Evolutionary conservation across 1,284 basidiomycete genomes (phyloP), one percentile per base, ranked within the genome.

Genomic region (Singerocomus inundabilis): DNA sequence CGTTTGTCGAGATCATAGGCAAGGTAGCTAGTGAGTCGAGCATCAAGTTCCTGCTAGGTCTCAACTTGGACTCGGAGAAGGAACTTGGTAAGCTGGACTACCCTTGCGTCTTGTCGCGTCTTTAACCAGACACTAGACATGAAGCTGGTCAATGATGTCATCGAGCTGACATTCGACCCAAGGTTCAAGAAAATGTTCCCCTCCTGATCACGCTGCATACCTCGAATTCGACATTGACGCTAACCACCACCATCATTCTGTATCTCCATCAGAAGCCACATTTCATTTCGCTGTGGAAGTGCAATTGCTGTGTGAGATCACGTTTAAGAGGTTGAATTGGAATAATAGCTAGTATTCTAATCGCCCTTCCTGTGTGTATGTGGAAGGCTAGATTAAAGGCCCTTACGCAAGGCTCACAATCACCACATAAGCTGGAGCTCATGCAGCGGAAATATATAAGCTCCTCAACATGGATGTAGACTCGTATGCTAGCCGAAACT

Each of bases 1-100:
- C 76, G 7, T 93, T 74, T 53, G 73, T 90, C 39, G 92, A 95
- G 68, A 71, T 94, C 46, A 78, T 95, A 37, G 92, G 91, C 8
- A 78, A 68, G 6, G 89, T 87, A 8, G 53, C 75, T 29, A 78
- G 84, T 49, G 73, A 80, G 32, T 74, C 80, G 18, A 81, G 77
- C 0, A 69, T 95, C 51, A 84, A 81, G 58, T 79, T 85, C 63
- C 62, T 84, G 58, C 76, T 74, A 0, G 78, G 76, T 53, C 77
- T 87, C 50, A 78, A 81, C 61, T 63, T 92, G 55, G 88, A 89
- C 42, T 60, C 66, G 46, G 64, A 62, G 3, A 61, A 73, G 24
- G 74, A 80, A 18, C 70, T 94, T 6, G 89, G 91, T 91, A 39
- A 21, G 45, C 6, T 32, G 13, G 13, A 30, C 33, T 36, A 33